Percentiles rank a stretch among this genome's conserved stretches.
Conservation (phyloP, 1,284 basidiomycete genomes). For the Irpex sp. region DNA sequence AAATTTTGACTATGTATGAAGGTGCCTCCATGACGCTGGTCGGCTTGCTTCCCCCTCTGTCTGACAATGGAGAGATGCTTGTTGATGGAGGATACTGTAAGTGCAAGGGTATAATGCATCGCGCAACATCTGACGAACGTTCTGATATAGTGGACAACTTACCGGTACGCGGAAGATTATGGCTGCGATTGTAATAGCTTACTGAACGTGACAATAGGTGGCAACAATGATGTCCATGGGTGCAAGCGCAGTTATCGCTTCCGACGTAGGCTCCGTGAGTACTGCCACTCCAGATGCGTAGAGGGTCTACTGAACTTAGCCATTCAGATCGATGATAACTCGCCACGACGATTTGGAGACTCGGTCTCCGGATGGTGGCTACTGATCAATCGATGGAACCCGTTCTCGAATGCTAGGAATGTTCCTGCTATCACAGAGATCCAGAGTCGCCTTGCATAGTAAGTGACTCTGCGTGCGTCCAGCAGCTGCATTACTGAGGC, state of each 20-base stretch:
- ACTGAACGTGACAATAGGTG: slow-evolving; percentile 45
- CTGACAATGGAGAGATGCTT: slow-evolving; percentile 92
- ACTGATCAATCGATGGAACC: slow-evolving; percentile 89
- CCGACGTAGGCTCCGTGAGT: slow-evolving; percentile 89
- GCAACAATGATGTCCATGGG: slow-evolving; percentile 92
- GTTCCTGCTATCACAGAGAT: slow-evolving; percentile 96
- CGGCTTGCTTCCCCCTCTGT: slow-evolving; percentile 91
- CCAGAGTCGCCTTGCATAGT: slow-evolving; percentile 95
- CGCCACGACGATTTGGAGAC: slow-evolving; percentile 92
- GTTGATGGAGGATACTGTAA: slow-evolving; percentile 92
- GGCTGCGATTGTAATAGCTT: slow-evolving; percentile 1
- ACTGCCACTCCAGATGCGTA: not conserved
- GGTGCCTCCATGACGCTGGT: slow-evolving; percentile 98
- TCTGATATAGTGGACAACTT: slow-evolving; percentile 77
- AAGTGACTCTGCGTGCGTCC: slow-evolving; percentile 26
- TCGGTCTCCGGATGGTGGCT: slow-evolving; percentile 98
- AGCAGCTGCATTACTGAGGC: slow-evolving; percentile 1
- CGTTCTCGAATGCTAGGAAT: slow-evolving; percentile 77
- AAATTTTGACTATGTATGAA: slow-evolving; percentile 25
- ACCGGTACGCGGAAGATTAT: slow-evolving; percentile 48
- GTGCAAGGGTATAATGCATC: slow-evolving; percentile 23
- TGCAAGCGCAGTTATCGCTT: slow-evolving; percentile 90
- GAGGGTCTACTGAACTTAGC: not conserved
- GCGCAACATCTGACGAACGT: not conserved
- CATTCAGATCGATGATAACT: slow-evolving; percentile 85